Base-by-base conservation (phyloP, 768 basidiomycete genomes). In the Basidioascus undulatus region DNA sequence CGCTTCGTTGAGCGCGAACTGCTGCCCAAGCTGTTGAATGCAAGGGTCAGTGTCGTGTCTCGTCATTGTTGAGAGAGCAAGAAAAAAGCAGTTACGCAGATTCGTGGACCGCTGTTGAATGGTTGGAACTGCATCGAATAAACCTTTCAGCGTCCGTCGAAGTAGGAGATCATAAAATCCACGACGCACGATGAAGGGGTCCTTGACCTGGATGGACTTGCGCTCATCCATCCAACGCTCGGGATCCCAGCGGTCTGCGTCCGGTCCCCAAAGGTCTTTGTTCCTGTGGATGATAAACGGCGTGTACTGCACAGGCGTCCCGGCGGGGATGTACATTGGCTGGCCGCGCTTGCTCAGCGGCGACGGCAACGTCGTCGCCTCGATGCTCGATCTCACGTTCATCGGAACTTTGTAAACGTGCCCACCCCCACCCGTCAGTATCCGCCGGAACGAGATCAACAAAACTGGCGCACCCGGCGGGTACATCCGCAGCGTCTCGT, bases 221-320 rank as follows among this genome's bases (percentile, higher is more conserved):
- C 52, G 60, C 3, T 62, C 60, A 30, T 76, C 66, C 5, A 78
- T 57, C 80, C 80, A 84, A 31, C 80, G 65, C 25, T 77, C 72
- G 6, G 77, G 77, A 41, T 76, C 68, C 53, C 81, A 84, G n/a
- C 64, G 65, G 50, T 77, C 67, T 0, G 78, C 77, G 45, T 81
- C 75, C 0, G 61, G 50, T 3, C 80, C 80, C 80, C 79, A 83
- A 0, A 78, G 57, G 15, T 61, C 64, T 33, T 63, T 61, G 47
- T 72, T 73, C 0, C 76, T 67, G 40, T 82, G 80, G 40, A 68
- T 69, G 31, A 78, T 58, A 25, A 77, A 56, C 0, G 71, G 66
- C 19, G 70, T 57, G 53, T 68, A 73, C 40, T 73, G 66, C 37
- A 79, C 65, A 0, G 61, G 61, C 2, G 71, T 71, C 18, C 56